A percentile compares a stretch with the other conserved stretches of the same genome.
Conservation (phyloP, 495 filamentous ascomycete species). For the Oidiodendron maius region DNA sequence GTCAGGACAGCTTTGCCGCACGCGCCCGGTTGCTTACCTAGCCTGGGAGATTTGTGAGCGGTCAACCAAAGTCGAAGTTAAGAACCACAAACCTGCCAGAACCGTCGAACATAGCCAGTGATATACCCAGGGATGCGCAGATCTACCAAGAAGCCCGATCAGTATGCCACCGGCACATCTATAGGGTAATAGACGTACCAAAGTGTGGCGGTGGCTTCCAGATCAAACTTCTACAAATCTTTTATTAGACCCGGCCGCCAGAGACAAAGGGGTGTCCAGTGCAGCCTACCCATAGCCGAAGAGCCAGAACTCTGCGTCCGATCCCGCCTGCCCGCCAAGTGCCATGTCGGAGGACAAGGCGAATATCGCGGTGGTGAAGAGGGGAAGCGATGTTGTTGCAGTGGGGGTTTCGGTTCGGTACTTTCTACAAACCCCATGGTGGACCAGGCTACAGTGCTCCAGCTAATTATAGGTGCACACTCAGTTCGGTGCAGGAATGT, state of each 20-base stretch:
- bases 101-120: constrained; percentile 87
- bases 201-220: constrained; percentile 98
- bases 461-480: no score
- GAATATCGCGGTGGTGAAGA: background rate
- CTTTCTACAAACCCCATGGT: no score
- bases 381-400: no score
- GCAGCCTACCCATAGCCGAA: constrained; percentile 80
- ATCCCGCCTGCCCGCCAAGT: background rate
- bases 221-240: constrained; percentile 74
- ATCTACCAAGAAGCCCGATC: constrained; percentile 43
- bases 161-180: background rate
- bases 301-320: constrained; percentile 66
- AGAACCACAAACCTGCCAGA: constrained; percentile 78
- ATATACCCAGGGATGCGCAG: constrained; percentile 85
- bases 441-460: no score
- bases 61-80: background rate
- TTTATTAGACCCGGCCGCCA: constrained; percentile 17
- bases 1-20: constrained; percentile 8
- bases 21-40: constrained; percentile 19
- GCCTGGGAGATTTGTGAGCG: constrained; percentile 20
- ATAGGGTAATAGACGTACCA: constrained; percentile 49
- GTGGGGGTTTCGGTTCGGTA: no score
- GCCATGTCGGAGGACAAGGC: constrained; percentile 3
- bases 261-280: background rate
- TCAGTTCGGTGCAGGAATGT: no score